Base-by-base conservation (phyloP, 2,329 filamentous ascomycete species). In the Botrytis galanthina region DNA sequence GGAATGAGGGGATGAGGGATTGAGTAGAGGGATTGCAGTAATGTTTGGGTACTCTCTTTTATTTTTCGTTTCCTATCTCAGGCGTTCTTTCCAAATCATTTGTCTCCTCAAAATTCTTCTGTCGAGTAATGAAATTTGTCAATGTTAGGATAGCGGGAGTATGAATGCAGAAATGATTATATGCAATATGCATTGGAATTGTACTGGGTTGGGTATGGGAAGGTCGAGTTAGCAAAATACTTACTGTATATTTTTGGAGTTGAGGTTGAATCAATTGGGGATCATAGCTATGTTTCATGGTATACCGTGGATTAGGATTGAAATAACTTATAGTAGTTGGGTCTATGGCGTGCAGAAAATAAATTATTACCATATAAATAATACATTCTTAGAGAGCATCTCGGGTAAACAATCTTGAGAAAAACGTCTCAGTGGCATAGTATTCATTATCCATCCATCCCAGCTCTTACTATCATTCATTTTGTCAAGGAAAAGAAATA, bases 181-280 rank as follows among this genome's bases (percentile, higher is more conserved):
- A 57, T 26, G 66, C 66, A 69, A 57, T 44, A 57, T 42, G 66
- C 66, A 69, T 69, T 69, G 48, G 66, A 32, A 57, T 57, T 57
- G 66, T 20, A 67, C 48, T 67, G 44, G 8, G 29, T 67, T 67
- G 63, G 63, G 46, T 51, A 46, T 48, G 63, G 44, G 20, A 63
- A 32, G 14, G 63, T 44, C 46, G 63, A 48, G 20, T 26, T 48
- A n/a, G 42, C 46, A 42, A 54, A 68, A 51, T 29, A n/a, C 35
- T 42, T 57, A 26, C 14, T 57, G 35, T n/a, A 57, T 26, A 14
- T 54, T 29, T 26, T n/a, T 54, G 35, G 48, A 51, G 64, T 54
- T 48, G 35, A 35, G 12, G 46, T 18, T 22, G 37, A n/a, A 51
- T n/a, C 29, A 42, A 57, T 57, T 22, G 14, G 35, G 10, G 39